phyloP scores from a whole-genome alignment of 768 basidiomycete genomes.

The Neoboletus brunneissimus region DNA sequence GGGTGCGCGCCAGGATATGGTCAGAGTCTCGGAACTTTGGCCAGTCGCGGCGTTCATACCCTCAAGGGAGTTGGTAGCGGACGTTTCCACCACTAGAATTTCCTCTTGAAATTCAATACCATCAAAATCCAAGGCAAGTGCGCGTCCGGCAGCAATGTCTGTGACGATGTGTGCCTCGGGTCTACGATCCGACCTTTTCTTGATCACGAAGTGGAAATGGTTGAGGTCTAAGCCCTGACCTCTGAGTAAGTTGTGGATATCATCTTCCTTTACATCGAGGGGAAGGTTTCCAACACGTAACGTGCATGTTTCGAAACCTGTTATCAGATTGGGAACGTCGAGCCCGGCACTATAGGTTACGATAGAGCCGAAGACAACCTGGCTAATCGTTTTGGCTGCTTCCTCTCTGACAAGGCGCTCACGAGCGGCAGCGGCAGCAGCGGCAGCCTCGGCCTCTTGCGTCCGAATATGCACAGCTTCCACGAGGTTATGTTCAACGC shows the following conservation, averaged over 20 bases:
- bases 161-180: slow-evolving; percentile 45
- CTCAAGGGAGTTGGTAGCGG: slow-evolving; percentile 37
- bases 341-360: slow-evolving; percentile 51
- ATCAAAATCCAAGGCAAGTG: slow-evolving; percentile 44
- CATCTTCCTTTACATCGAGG: slow-evolving; percentile 34
- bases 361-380: slow-evolving; percentile 45
- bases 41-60: slow-evolving; percentile 40
- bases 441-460: slow-evolving; percentile 15
- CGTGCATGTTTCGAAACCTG: slow-evolving; percentile 52
- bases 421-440: slow-evolving; percentile 11
- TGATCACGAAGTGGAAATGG: slow-evolving; percentile 35
- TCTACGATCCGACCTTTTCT: slow-evolving; percentile 25
- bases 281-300: slow-evolving; percentile 49
- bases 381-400: slow-evolving; percentile 41
- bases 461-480: not conserved
- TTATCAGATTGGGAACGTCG: slow-evolving; percentile 41
- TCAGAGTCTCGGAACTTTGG: slow-evolving; percentile 39
- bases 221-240: slow-evolving; percentile 40
- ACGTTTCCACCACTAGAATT: slow-evolving; percentile 41
- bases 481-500: not conserved
- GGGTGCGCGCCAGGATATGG: slow-evolving; percentile 51
- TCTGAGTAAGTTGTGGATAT: slow-evolving; percentile 43
- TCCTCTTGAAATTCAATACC: slow-evolving; percentile 48
- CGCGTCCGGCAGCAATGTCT: slow-evolving; percentile 39
- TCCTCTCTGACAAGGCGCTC: slow-evolving; percentile 33